Conservation (phyloP, 2,329 filamentous ascomycete genomes). For the Microdochium paspali region DNA sequence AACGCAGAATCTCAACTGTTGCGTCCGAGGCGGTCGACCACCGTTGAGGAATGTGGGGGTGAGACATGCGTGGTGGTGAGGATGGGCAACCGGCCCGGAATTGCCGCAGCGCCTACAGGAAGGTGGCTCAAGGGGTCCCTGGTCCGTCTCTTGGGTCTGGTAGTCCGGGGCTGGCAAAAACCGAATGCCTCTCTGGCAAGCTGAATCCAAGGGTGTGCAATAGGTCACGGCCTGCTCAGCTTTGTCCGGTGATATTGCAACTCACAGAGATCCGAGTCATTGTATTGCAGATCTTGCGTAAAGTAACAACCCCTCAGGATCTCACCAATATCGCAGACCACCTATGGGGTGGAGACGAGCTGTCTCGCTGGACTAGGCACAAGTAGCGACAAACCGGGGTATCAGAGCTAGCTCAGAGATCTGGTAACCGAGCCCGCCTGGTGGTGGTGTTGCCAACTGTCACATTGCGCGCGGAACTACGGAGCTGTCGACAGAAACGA, state of each 20-base stretch:
- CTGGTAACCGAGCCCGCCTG: neutral
- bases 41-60: neutral
- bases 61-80: neutral
- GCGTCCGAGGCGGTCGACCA: neutral
- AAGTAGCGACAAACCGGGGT: neutral
- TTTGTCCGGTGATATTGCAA: no score
- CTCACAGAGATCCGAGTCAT: no score
- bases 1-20: no score
- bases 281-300: no score
- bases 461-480: neutral
- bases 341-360: no score
- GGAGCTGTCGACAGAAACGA: neutral
- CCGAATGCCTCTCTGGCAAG: neutral
- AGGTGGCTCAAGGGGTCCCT: neutral
- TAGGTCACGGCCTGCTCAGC: neutral
- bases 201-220: neutral
- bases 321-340: no score
- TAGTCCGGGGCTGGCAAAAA: neutral
- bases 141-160: neutral
- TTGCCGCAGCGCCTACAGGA: neutral
- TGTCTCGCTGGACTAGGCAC: no score
- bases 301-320: no score
- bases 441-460: neutral
- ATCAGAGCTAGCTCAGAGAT: neutral
- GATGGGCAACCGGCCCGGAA: neutral